Evolutionary conservation across 306 rosid genomes (phyloP).

Genomic region (Corylus avellana): DNA sequence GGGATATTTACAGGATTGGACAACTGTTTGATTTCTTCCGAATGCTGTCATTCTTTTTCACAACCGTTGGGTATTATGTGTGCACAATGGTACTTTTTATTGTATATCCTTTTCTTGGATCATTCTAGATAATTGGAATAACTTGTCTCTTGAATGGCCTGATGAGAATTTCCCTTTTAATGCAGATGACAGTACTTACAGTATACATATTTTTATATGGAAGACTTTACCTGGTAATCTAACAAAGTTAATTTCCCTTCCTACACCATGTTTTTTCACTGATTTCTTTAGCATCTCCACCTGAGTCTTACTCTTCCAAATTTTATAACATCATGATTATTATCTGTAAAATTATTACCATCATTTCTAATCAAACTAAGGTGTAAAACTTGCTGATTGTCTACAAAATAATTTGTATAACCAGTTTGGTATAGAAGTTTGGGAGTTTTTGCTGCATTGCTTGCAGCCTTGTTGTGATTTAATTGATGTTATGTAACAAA

Average conservation of each 20-base stretch:
- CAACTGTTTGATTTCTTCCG: conserved; percentile 95
- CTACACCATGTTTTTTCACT: not conserved
- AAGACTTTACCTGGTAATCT: conserved; percentile 84
- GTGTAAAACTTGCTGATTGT: not conserved
- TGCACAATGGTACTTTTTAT: conserved; percentile 78
- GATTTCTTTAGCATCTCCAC: conserved; percentile 1
- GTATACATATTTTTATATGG: conserved; percentile 91
- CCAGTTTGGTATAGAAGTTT: not conserved
- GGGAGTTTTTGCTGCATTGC: not conserved
- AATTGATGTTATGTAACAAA: not conserved
- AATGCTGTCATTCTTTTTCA: conserved; percentile 92
- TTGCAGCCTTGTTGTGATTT: not conserved
- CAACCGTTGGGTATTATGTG: conserved; percentile 93
- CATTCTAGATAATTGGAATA: not conserved
- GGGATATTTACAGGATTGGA: conserved; percentile 91
- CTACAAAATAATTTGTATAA: not conserved
- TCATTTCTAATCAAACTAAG: not conserved
- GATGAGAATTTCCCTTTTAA: conserved; percentile 18
- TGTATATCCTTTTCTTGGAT: not conserved
- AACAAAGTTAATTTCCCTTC: conserved; percentile 14
- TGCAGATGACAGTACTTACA: conserved; percentile 97
- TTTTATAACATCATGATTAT: not conserved
- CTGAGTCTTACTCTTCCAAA: not conserved
- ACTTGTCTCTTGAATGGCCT: conserved; percentile 16
- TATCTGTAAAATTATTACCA: not conserved